Percentiles rank a stretch among this genome's conserved stretches.
These are phyloP conservation scores for Pezicula neosporulosa DNA, from an alignment of 2,329 filamentous ascomycete species.

Conservation along the genomic window DNA sequence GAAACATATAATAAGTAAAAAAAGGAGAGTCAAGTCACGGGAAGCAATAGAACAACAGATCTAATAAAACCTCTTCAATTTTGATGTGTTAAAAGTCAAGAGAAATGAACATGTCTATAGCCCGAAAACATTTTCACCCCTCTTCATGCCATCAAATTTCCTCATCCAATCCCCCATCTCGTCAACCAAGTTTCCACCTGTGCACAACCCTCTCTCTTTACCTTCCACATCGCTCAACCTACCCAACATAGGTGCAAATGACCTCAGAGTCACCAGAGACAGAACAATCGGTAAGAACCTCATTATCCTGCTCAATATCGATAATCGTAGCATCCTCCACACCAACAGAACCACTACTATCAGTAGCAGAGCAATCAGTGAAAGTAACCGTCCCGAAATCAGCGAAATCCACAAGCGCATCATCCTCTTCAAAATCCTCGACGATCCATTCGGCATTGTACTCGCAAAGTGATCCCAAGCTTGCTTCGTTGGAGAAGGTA, in stretches of 20 bases:
- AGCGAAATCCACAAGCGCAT: conserved; percentile 37
- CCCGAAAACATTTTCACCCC: no score
- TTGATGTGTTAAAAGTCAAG: no score
- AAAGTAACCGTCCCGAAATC: conserved; percentile 45
- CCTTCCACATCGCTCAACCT: no score
- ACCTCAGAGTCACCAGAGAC: background rate
- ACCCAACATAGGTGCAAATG: background rate
- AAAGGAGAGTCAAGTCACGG: no score
- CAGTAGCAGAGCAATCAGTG: conserved; percentile 31
- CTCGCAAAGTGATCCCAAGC: conserved; percentile 32
- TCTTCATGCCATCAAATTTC: no score
- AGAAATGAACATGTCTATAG: no score
- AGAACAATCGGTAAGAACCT: conserved; percentile 19
- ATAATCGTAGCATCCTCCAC: conserved; percentile 34
- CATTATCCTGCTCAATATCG: conserved; percentile 35
- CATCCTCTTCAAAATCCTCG: conserved; percentile 42
- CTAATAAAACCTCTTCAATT: no score
- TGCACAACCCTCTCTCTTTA: no score
- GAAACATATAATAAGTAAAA: no score
- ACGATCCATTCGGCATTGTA: conserved; percentile 48
- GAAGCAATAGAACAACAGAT: no score
- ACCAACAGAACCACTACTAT: conserved; percentile 15
- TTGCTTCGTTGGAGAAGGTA: conserved; percentile 32
- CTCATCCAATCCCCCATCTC: no score
- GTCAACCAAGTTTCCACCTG: no score